Evolutionary conservation across 345 rosid species (phyloP).

Genomic region (Populus davidiana): DNA sequence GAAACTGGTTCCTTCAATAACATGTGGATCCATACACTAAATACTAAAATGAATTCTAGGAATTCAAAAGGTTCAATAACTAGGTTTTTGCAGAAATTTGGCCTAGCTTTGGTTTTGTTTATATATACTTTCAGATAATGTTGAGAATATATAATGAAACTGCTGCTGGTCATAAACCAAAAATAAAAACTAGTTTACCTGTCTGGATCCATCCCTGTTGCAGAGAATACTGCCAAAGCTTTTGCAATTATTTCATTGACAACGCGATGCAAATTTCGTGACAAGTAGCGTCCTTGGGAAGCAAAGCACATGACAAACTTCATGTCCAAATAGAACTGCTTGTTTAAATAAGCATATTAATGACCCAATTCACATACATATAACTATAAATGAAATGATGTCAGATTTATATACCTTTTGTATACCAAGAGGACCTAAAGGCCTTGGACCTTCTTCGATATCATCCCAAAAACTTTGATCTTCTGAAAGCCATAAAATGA

Average conservation of each 20-base stretch:
- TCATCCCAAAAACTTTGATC: slow-evolving; percentile 99
- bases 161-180: not conserved
- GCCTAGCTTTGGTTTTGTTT: not conserved
- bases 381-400: slow-evolving; percentile 9
- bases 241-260: slow-evolving; percentile 83
- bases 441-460: slow-evolving; percentile 91
- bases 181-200: slow-evolving; percentile 43
- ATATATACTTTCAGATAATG: not conserved
- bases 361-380: not conserved
- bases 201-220: slow-evolving; percentile 90
- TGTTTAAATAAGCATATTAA: slow-evolving; percentile 3
- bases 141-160: not conserved
- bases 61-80: not conserved
- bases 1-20: no score
- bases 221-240: slow-evolving; percentile 75
- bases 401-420: slow-evolving; percentile 56
- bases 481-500: slow-evolving; percentile 87
- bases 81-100: no score
- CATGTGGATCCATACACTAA: no score
- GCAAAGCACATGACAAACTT: slow-evolving; percentile 91
- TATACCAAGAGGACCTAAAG: slow-evolving; percentile 85
- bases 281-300: slow-evolving; percentile 93
- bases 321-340: slow-evolving; percentile 95
- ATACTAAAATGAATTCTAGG: not conserved
- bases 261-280: slow-evolving; percentile 82